phyloP scores from a whole-genome alignment of 345 rosid genomes.

The Aethionema arabicum region DNA sequence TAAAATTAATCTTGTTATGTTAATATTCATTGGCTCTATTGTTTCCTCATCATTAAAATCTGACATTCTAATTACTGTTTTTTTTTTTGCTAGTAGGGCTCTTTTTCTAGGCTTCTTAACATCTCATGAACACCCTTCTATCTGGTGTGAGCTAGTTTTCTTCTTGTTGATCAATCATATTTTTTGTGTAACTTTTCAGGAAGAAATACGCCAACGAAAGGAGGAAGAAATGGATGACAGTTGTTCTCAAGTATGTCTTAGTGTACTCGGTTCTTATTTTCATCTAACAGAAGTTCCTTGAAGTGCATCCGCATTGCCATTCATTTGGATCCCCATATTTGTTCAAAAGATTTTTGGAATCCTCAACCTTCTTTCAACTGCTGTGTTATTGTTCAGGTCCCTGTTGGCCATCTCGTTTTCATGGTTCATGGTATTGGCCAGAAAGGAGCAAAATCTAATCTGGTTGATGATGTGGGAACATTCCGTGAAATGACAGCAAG shows the following conservation, averaged over 20 bases:
- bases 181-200: slow-evolving; percentile 42
- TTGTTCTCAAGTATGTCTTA: slow-evolving; percentile 76
- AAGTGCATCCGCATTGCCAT: slow-evolving; percentile 8
- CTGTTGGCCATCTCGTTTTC: slow-evolving; percentile 91
- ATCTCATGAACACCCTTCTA: too few relatives aligned
- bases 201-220: slow-evolving; percentile 79
- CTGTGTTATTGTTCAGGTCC: slow-evolving; percentile 61
- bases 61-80: too few relatives aligned
- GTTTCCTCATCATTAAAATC: too few relatives aligned
- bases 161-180: slow-evolving; percentile 1
- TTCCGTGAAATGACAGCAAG: slow-evolving; percentile 78
- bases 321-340: neutral
- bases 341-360: too few relatives aligned
- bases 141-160: too few relatives aligned
- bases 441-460: slow-evolving; percentile 91
- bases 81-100: too few relatives aligned
- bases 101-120: too few relatives aligned
- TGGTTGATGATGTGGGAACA: slow-evolving; percentile 90
- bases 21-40: too few relatives aligned
- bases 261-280: neutral
- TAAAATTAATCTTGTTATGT: too few relatives aligned
- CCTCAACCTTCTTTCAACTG: too few relatives aligned
- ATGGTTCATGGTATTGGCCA: slow-evolving; percentile 99
- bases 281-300: neutral
- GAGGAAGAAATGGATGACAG: slow-evolving; percentile 98